Conservation (phyloP, 352 stramenopile genomes). For the Globisporangium middletonii region DNA sequence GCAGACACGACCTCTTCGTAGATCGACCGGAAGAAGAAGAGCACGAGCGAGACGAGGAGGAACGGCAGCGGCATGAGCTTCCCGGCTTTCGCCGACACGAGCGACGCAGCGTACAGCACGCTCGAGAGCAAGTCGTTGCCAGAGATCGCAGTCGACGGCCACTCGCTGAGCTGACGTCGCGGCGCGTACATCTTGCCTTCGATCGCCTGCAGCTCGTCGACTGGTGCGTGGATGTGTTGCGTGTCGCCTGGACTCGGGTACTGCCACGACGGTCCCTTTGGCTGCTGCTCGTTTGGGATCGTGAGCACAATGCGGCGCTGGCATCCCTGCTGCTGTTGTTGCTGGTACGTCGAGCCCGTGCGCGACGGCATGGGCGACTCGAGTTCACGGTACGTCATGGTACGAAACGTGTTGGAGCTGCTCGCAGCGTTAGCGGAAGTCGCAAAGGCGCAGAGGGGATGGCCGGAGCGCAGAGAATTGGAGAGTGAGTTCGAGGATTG, state of each 20-base stretch:
- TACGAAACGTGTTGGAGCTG: too few relatives aligned
- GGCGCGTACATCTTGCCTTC: slow-evolving; percentile 24
- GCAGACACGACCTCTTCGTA: slow-evolving; percentile 86
- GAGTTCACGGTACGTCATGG: neutral
- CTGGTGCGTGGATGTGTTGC: slow-evolving; percentile 27
- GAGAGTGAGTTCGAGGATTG: too few relatives aligned
- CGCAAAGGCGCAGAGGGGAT: too few relatives aligned
- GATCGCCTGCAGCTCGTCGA: slow-evolving; percentile 28
- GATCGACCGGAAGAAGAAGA: slow-evolving; percentile 69
- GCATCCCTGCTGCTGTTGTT: slow-evolving; percentile 8
- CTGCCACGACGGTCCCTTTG: slow-evolving; percentile 26
- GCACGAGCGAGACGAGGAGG: slow-evolving; percentile 54
- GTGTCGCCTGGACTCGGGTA: slow-evolving; percentile 25
- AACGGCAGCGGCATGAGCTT: slow-evolving; percentile 81
- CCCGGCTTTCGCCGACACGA: slow-evolving; percentile 43
- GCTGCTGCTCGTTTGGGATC: slow-evolving; percentile 15
- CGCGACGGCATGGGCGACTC: neutral
- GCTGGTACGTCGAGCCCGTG: neutral
- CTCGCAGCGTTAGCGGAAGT: too few relatives aligned
- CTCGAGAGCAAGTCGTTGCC: slow-evolving; percentile 89
- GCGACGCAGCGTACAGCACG: slow-evolving; percentile 56
- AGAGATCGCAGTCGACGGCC: slow-evolving; percentile 73
- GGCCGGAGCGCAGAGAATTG: too few relatives aligned
- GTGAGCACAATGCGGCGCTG: slow-evolving; percentile 42
- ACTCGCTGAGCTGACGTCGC: slow-evolving; percentile 42